Evolutionary conservation across 306 rosid genomes (phyloP), one percentile per base, ranked within the genome.

Genomic region (Dalbergia cultrata): DNA sequence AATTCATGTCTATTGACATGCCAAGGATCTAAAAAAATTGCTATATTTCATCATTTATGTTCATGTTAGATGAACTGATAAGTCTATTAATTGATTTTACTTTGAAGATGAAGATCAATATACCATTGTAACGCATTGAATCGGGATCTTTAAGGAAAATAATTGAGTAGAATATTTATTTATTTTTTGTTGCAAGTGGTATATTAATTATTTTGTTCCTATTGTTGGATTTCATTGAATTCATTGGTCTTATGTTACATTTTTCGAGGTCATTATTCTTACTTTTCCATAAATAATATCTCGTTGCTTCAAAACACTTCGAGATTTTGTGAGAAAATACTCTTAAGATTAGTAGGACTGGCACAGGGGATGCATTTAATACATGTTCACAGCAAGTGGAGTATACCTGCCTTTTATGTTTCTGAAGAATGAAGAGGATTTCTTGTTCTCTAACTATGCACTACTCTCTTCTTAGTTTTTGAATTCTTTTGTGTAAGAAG

Each of bases 391-490:
- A 34, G n/a, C 12, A 26, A 33, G 31, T 56, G 62, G 67, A 56
- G 14, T 47, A 61, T 70, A 14, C 13, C 13, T 34, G 62, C 56
- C 17, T 64, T 53, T 41, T 65, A 18, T 81, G 3, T 81, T 33
- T 74, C 33, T 56, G 49, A 18, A 33, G 37, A 34, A 4, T 34
- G 37, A n/a, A n/a, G 47, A 59, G 59, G 54, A 66, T 81, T 34
- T 21, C 34, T 3, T 58, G 33, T 45, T 67, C 34, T 81, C 22
- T 67, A 66, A 67, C 21, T 75, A 8, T 66, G 43, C 26, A 14
- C 50, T 12, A 7, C 41, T 47, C 33, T n/a, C n/a, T n/a, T 62
- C 80, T 47, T 66, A 31, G 9, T 69, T 76, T 53, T 2, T 58
- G 6, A 8, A 1, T 56, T 57, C 49, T 74, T 56, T 63, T 18